Conservation (phyloP, 495 filamentous ascomycete species). For the Penicillium riverlandense region DNA sequence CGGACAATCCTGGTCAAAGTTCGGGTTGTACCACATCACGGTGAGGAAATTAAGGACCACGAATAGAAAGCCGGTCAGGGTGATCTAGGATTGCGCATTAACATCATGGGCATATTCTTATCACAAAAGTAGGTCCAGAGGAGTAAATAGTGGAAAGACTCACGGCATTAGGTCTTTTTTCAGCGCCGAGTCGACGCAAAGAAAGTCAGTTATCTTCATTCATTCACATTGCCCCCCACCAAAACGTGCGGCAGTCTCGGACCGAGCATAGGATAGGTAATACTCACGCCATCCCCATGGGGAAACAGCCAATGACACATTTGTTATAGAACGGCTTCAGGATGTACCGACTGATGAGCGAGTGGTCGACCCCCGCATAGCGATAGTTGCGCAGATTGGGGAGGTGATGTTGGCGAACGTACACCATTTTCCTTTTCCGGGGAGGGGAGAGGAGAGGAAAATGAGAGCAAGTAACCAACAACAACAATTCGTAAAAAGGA, state of each 20-base stretch:
- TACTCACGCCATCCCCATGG: constrained; percentile 86
- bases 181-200: constrained; percentile 11
- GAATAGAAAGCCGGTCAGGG: constrained; percentile 84
- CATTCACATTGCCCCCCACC: too few species aligned
- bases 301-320: constrained; percentile 87
- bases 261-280: constrained; percentile 10
- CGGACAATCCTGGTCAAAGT: constrained; percentile 86
- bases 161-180: constrained; percentile 52
- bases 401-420: constrained; percentile 86
- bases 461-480: too few species aligned
- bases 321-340: constrained; percentile 97
- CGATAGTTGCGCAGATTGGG: constrained; percentile 86
- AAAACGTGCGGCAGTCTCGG: too few species aligned
- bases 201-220: constrained; percentile 6
- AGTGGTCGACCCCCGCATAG: constrained; percentile 86
- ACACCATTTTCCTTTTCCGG: constrained; percentile 51
- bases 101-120: not conserved
- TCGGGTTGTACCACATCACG: constrained; percentile 93
- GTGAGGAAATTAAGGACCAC: constrained; percentile 89
- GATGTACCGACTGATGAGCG: constrained; percentile 78
- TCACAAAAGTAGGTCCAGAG: not conserved
- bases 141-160: constrained; percentile 13
- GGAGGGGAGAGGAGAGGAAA: not conserved
- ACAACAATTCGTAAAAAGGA: too few species aligned
- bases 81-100: constrained; percentile 52